Percentiles rank a stretch among this genome's conserved stretches.
phyloP scores from a whole-genome alignment of 495 filamentous ascomycete genomes.

The Lasiosphaeriaceae sp. region DNA sequence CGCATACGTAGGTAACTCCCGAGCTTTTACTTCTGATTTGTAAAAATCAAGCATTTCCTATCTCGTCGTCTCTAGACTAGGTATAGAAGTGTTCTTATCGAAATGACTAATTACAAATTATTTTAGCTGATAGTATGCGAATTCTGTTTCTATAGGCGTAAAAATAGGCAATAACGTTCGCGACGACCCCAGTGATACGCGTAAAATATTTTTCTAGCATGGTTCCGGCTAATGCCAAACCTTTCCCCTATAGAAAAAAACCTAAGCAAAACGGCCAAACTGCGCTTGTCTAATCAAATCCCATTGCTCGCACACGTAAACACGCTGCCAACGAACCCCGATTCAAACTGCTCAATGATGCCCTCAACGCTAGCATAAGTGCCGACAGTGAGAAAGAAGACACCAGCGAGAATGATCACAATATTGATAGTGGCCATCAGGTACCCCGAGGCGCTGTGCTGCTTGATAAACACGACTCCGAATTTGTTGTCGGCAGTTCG shows the following conservation, averaged over 20 bases:
- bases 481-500: constrained; percentile 64
- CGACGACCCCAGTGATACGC: too few relatives aligned
- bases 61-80: too few relatives aligned
- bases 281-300: not conserved
- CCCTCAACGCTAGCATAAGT: constrained; percentile 75
- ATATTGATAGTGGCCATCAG: constrained; percentile 62
- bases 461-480: constrained; percentile 56
- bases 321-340: constrained; percentile 50
- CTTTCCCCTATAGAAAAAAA: not conserved
- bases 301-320: constrained; percentile 65
- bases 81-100: too few relatives aligned
- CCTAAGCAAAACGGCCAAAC: not conserved
- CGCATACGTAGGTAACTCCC: too few relatives aligned
- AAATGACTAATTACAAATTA: too few relatives aligned
- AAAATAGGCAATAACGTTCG: too few relatives aligned
- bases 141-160: too few relatives aligned
- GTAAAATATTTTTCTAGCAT: too few relatives aligned
- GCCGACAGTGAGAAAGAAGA: constrained; percentile 72
- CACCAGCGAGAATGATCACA: constrained; percentile 62
- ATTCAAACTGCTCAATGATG: constrained; percentile 58
- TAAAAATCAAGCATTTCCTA: too few relatives aligned
- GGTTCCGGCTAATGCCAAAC: too few relatives aligned
- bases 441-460: constrained; percentile 58
- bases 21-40: too few relatives aligned
- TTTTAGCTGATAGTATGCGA: too few relatives aligned